Conservation (phyloP, 148 eudicot species). For the Amaranthus palmeri region DNA sequence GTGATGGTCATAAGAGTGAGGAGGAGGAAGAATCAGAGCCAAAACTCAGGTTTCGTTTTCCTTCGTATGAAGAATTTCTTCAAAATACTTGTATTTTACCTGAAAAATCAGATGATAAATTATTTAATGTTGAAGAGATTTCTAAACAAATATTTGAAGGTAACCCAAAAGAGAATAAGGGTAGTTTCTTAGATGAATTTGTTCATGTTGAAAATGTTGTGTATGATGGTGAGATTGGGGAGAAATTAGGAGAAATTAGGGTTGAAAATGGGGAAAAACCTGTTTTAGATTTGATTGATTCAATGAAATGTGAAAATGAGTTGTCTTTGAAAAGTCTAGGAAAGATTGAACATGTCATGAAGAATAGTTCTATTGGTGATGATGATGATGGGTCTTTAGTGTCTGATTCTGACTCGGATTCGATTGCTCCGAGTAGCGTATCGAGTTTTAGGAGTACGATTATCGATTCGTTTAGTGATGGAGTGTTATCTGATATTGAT, state of each 20-base stretch:
- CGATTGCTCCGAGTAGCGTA: slow-evolving; percentile 34
- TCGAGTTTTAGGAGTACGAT: slow-evolving; percentile 39
- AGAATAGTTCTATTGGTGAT: slow-evolving; percentile 7
- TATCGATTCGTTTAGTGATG: slow-evolving; percentile 50
- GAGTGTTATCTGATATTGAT: slow-evolving; percentile 50
- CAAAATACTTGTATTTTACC: slow-evolving; percentile 18
- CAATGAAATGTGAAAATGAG: background rate
- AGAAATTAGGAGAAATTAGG: slow-evolving; percentile 4
- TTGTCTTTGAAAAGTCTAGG: background rate
- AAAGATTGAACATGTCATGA: slow-evolving; percentile 1
- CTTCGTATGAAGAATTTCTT: slow-evolving; percentile 58
- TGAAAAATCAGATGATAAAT: slow-evolving; percentile 20
- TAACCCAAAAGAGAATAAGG: background rate
- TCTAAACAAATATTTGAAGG: background rate
- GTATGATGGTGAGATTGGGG: background rate
- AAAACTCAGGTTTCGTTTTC: slow-evolving; percentile 60
- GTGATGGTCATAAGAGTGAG: slow-evolving; percentile 9
- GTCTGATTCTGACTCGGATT: slow-evolving; percentile 48
- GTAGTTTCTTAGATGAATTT: background rate
- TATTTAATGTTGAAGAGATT: slow-evolving; percentile 13
- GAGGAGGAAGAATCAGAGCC: slow-evolving; percentile 31
- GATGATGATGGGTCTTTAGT: slow-evolving; percentile 34
- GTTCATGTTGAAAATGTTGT: slow-evolving; percentile 4
- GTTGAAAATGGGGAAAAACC: slow-evolving; percentile 7
- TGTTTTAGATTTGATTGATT: background rate